Base-by-base conservation (phyloP, 345 rosid species). In the Abelmoschus esculentus region DNA sequence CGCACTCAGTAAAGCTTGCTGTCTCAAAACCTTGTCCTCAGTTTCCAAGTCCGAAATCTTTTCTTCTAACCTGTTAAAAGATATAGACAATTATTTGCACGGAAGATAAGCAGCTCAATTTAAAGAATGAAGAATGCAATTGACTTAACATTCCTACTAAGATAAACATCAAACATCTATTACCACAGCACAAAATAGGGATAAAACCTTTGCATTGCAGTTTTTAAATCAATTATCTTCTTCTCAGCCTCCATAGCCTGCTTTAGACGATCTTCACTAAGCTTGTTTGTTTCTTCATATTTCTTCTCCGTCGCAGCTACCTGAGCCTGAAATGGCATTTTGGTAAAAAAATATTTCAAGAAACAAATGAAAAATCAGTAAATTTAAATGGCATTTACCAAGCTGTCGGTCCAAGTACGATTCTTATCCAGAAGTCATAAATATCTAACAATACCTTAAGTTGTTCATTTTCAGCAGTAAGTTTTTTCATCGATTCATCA, bases 201-300 rank as follows among this genome's bases (percentile, higher is more conserved):
- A 64, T 70, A 66, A 57, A 61, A 93, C 99, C 90, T 87, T 70
- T 88, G 96, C 92, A 86, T 91, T 4, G 75, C 67, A 77, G 93
- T 91, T 88, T 95, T 91, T 70, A 89, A 75, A 72, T 91, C 96
- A 73, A 91, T 93, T 66, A 90, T 79, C 83, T 85, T 89, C 22
- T 84, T 73, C 81, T 95, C 97, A 26, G 99, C 96, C 8, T 84
- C 91, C 80, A 73, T 29, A 67, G 83, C 91, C 80, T 90, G 96
- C 81, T 85, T 86, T 79, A 87, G 76, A 67, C 96, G 80, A 77
- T 88, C 89, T 75, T 93, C 95, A 71, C 96, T 83, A 31, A 87
- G 77, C 80, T 77, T 88, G 78, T 71, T 90, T 36, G 90, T 79
- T 83, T 91, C 97, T 76, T 86, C 92, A 72, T 14, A 14, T 49